Evolutionary conservation across 192 early-diverging fungal genomes (phyloP).

Genomic region (Mortierella claussenii): DNA sequence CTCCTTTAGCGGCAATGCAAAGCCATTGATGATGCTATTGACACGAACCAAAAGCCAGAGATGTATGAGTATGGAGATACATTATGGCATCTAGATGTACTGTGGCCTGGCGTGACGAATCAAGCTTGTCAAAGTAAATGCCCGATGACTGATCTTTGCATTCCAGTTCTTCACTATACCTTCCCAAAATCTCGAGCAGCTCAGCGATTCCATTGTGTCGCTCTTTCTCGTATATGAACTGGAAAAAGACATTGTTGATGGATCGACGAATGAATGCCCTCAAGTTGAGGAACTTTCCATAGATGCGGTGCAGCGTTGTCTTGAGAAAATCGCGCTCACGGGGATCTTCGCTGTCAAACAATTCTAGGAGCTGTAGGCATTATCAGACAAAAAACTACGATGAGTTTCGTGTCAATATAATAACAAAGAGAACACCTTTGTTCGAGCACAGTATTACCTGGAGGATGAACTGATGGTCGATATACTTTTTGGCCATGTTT

Average conservation of each 20-base stretch:
- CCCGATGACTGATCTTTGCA: too few relatives aligned
- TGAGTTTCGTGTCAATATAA: too few relatives aligned
- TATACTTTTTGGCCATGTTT: conserved; percentile 94
- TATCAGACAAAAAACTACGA: conserved; percentile 8
- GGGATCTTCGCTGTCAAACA: conserved; percentile 99
- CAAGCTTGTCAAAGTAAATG: neutral
- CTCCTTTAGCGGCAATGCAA: conserved; percentile 97
- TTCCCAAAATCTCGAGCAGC: conserved; percentile 97
- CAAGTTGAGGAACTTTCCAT: conserved; percentile 98
- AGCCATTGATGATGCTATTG: conserved; percentile 98
- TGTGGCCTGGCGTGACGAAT: neutral
- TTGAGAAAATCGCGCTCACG: conserved; percentile 98
- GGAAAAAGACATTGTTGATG: conserved; percentile 99
- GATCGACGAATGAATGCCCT: conserved; percentile 96
- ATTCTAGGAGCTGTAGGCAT: conserved; percentile 81
- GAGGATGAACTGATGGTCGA: conserved; percentile 95
- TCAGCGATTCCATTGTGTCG: conserved; percentile 98
- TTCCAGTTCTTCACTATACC: conserved; percentile 61
- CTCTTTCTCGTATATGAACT: conserved; percentile 98
- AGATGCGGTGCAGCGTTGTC: conserved; percentile 97
- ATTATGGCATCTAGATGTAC: too few relatives aligned
- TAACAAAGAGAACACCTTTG: too few relatives aligned
- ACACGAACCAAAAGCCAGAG: neutral
- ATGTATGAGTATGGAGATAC: neutral
- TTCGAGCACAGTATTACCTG: too few relatives aligned